Percentiles rank a stretch among this genome's conserved stretches.
These are phyloP conservation scores for Geotrichum siamense DNA, from an alignment of 1,139 yeast genomes.

Conservation along the genomic window DNA sequence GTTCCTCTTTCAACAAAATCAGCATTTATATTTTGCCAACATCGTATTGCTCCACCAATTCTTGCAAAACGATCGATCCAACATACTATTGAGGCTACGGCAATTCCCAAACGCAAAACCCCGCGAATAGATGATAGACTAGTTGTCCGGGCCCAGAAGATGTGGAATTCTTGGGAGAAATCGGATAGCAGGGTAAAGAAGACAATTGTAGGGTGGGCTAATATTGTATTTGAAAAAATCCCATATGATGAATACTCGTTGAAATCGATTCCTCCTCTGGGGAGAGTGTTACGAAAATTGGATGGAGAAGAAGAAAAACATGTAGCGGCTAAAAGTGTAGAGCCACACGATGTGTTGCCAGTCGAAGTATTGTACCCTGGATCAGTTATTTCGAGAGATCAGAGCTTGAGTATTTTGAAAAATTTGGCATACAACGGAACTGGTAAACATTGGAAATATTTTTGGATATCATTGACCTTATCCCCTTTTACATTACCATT, in stretches of 20 bases:
- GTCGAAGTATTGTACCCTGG: slow-evolving; percentile 31
- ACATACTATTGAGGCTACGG: background rate
- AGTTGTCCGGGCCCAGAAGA: slow-evolving; percentile 41
- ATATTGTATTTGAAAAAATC: slow-evolving; percentile 39
- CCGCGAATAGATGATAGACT: slow-evolving; percentile 40
- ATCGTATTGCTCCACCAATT: slow-evolving; percentile 23
- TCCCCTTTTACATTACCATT: slow-evolving; percentile 78
- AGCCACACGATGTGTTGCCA: slow-evolving; percentile 10
- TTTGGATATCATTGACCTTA: slow-evolving; percentile 48
- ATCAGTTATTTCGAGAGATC: slow-evolving; percentile 19
- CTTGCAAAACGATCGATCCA: slow-evolving; percentile 6
- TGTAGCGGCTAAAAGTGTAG: slow-evolving; percentile 2
- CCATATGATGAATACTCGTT: slow-evolving; percentile 50
- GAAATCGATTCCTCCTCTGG: slow-evolving; percentile 43
- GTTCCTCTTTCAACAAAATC: slow-evolving; percentile 28
- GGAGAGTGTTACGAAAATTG: slow-evolving; percentile 23
- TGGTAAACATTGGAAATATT: slow-evolving; percentile 40
- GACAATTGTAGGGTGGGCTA: slow-evolving; percentile 39
- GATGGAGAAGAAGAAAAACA: slow-evolving; percentile 14
- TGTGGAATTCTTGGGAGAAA: slow-evolving; percentile 41
- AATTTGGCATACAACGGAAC: slow-evolving; percentile 36
- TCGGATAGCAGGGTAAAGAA: slow-evolving; percentile 41
- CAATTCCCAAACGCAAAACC: slow-evolving; percentile 23
- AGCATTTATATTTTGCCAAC: slow-evolving; percentile 31
- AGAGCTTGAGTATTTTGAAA: slow-evolving; percentile 27